Evolutionary conservation across 2,329 filamentous ascomycete species (phyloP).

Genomic region (Botrytis fragariae): DNA sequence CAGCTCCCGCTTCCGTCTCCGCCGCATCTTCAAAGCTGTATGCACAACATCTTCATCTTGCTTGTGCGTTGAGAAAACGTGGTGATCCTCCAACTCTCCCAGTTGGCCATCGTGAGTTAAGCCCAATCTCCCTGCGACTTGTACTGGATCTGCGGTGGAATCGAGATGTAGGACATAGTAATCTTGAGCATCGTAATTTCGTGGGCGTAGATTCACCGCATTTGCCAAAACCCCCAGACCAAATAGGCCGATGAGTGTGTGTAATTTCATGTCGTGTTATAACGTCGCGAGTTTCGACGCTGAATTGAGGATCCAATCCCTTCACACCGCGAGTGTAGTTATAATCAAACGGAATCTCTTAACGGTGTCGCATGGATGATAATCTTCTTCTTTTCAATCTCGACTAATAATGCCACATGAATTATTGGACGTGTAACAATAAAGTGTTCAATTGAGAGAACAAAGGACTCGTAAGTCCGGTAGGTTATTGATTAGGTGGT

Average conservation of each 20-base stretch:
- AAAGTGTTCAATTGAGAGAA: constrained; percentile 7
- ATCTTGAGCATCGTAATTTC: constrained; percentile 77
- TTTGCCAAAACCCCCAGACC: constrained; percentile 50
- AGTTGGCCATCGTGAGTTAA: constrained; percentile 78
- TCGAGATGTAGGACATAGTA: constrained; percentile 91
- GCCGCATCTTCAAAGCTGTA: constrained; percentile 50
- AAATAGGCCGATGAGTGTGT: constrained; percentile 52
- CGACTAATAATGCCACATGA: neutral
- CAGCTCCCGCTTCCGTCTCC: constrained; percentile 58
- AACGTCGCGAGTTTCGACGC: constrained; percentile 6
- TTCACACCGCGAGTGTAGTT: neutral
- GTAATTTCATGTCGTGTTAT: constrained; percentile 36
- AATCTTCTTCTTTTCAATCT: neutral
- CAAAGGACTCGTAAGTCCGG: constrained; percentile 14
- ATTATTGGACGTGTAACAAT: constrained; percentile 5
- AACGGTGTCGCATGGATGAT: constrained; percentile 30
- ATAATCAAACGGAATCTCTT: constrained; percentile 5
- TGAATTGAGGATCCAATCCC: neutral
- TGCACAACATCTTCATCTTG: constrained; percentile 57
- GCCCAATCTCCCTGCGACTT: constrained; percentile 70
- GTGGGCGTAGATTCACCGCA: constrained; percentile 50
- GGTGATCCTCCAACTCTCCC: constrained; percentile 74
- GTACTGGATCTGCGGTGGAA: constrained; percentile 59
- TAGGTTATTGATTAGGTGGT: constrained; percentile 4
- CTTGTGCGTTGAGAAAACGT: constrained; percentile 77